These are phyloP conservation scores for Albizia julibrissin DNA, from an alignment of 306 rosid species.

Conservation along the genomic window DNA sequence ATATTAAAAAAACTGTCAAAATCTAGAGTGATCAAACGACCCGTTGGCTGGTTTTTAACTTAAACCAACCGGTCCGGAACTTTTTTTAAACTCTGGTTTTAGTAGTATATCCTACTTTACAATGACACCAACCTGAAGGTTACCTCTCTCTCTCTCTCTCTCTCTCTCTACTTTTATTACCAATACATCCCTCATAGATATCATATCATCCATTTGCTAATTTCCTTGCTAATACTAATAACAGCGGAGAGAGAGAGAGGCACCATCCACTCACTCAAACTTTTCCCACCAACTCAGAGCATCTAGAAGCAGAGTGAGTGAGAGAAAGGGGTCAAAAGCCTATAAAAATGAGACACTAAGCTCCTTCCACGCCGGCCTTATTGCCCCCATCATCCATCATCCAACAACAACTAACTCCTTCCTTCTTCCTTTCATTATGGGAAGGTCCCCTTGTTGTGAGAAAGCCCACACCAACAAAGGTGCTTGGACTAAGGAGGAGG, in stretches of 20 bases:
- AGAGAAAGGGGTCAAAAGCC: slow-evolving; percentile 62
- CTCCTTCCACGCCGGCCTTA: slow-evolving; percentile 39
- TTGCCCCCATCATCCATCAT: slow-evolving; percentile 31
- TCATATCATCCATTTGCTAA: not conserved
- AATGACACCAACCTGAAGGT: slow-evolving; percentile 88
- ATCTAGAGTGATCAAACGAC: too few relatives aligned
- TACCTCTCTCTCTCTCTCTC: slow-evolving; percentile 32
- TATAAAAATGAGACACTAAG: slow-evolving; percentile 55
- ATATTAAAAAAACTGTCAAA: too few relatives aligned
- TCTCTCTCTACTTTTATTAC: not conserved
- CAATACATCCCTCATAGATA: not conserved
- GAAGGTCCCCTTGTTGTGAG: slow-evolving; percentile 98
- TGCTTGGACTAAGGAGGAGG: slow-evolving; percentile 99
- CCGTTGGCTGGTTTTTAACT: too few relatives aligned
- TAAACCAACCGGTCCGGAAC: too few relatives aligned
- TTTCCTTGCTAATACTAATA: not conserved
- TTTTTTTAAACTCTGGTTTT: not conserved
- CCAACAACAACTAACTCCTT: too few relatives aligned
- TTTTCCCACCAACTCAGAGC: slow-evolving; percentile 98
- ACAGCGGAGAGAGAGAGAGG: slow-evolving; percentile 24
- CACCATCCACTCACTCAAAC: slow-evolving; percentile 78
- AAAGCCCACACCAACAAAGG: slow-evolving; percentile 99
- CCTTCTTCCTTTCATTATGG: slow-evolving; percentile 40
- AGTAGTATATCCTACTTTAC: slow-evolving; percentile 64
- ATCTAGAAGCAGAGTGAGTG: slow-evolving; percentile 66